Conservation (phyloP, 805 yeast genomes). For the Ascoidea rubescens region DNA sequence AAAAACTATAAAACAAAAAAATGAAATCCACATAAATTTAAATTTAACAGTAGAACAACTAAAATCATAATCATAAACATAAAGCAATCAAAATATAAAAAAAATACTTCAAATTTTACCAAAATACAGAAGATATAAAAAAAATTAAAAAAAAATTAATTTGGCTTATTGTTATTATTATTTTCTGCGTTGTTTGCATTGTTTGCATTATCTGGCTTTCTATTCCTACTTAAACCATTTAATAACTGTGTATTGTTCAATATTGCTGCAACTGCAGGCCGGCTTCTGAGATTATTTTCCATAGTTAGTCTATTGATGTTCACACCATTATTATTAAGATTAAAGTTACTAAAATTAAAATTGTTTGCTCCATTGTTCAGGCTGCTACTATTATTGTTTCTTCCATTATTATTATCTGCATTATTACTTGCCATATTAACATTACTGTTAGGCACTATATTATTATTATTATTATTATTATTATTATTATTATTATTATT, state of each 20-base stretch:
- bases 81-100: too few relatives aligned
- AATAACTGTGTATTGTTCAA: too few relatives aligned
- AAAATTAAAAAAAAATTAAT: too few relatives aligned
- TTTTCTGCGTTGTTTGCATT: background rate
- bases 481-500: background rate
- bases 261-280: too few relatives aligned
- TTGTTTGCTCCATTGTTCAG: background rate
- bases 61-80: too few relatives aligned
- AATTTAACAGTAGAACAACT: too few relatives aligned
- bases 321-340: background rate
- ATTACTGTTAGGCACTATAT: background rate
- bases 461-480: background rate
- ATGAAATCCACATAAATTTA: too few relatives aligned
- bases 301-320: too few relatives aligned
- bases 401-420: background rate
- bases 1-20: too few relatives aligned
- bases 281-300: too few relatives aligned
- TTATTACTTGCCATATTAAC: background rate
- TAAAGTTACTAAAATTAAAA: background rate
- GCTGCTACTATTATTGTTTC: background rate
- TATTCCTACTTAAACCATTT: background rate
- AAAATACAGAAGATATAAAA: too few relatives aligned
- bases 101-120: too few relatives aligned
- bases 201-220: background rate
- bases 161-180: background rate